Base-by-base conservation (phyloP, 73 alveolate genomes). In the Tetrahymena borealis region DNA sequence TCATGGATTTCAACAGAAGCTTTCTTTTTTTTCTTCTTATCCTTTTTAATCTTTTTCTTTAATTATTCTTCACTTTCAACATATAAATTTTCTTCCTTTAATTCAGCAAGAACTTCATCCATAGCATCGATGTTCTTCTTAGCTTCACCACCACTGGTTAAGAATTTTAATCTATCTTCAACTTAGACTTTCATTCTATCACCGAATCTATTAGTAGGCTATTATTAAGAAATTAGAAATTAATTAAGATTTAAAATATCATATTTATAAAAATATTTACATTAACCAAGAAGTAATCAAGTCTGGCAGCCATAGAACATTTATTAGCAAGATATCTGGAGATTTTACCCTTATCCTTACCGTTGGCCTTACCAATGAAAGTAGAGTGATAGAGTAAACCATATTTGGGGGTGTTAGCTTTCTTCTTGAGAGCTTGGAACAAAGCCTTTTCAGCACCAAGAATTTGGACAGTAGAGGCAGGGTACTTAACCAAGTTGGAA, bases 361-460 rank as follows among this genome's bases (percentile, higher is more conserved):
- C 98, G 91, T 99, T 98, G 6, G 99, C 99, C 91, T 97, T 98
- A 1, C 99, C 99, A 85, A 99, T 99, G 78, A 99, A 90, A 79
- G 99, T 95, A 35, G 99, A 99, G 94, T 99, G 99, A 95, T 98
- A 99, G 93, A 99, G 98, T 85, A 99, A 95, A 32, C 99, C 99
- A 93, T 99, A 99, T 97, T 99, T 99, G 33, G 99, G 99, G 18
- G 99, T 99, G 96, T 99, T 99, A 90, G 99, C 98, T 95, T 97
- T 98, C 40, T 96, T 96, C 94, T 96, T 96, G 94, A 99, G 93
- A 79, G 99, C 99, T 93, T 99, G 94, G 96, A 99, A 99, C 78
- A 99, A 97, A 12, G 99, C 99, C 96, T 99, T 99, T 96, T 99
- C 99, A 40, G 99, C 99, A 18, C 99, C 99, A 78, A 99, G 97